Base-by-base conservation (phyloP, 352 stramenopile species). In the Pythium coloratum region DNA sequence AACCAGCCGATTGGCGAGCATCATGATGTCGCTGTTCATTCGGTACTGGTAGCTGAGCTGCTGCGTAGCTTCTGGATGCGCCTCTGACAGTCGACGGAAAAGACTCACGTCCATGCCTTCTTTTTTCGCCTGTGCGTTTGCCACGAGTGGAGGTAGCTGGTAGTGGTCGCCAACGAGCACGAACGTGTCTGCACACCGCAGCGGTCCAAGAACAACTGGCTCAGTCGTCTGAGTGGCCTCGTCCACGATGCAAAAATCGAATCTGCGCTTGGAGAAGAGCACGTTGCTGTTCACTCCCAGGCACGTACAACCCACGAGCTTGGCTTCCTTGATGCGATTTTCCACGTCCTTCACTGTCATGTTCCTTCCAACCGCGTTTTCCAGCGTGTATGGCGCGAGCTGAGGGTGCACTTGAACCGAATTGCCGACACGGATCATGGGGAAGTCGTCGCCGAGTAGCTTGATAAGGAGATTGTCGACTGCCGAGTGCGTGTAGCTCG, bases 221-320 rank as follows among this genome's bases (percentile, higher is more conserved):
- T 99, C 91, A 10, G 89, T 98, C n/a, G 98, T 98, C 83, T 99
- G 98, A 34, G 96, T 97, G 5, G 97, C 97, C 77, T 99, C 98
- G 55, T 99, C 98, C 1, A 99, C 94, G 62, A 99, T 98, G 50
- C 97, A 98, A 64, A 98, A 96, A 76, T 99, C 98, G 70, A 99
- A 99, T 18, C 94, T 70, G 49, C 96, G 86, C 66, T 90, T 87
- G 10, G 69, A 60, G 60, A 95, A 93, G 3, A 96, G 69, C 28
- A 90, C 84, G 54, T 94, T 80, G 71, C 73, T 87, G 50, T 84
- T 93, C 16, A 92, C 76, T 28, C 81, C 84, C 18, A 96, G 54
- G 61, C 88, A 96, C 12, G 88, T 96, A 55, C 80, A 90, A 0
- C 84, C 87, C 6, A 95, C 83, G 9, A 94, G 57, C 59, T 86